Conservation (phyloP, 352 stramenopile species). For the Globisporangium cystogenes region DNA sequence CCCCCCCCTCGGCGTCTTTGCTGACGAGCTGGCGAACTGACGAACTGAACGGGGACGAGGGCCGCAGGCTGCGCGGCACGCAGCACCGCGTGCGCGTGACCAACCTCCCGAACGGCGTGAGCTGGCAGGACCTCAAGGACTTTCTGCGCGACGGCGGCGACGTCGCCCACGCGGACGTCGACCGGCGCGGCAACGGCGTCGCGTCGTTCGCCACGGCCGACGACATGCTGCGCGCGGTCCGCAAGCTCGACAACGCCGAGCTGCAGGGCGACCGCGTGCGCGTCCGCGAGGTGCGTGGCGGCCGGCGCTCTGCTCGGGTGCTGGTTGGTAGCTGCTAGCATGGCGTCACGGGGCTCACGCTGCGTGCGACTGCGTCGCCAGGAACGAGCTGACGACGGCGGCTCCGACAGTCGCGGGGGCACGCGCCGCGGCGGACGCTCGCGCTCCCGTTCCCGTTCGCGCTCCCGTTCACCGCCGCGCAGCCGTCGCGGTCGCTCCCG, state of each 20-base stretch:
- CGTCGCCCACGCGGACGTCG: slow-evolving; percentile 60
- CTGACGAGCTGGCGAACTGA: not conserved
- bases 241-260: slow-evolving; percentile 39
- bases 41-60: not conserved
- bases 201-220: slow-evolving; percentile 60
- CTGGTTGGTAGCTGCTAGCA: no score
- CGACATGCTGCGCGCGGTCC: slow-evolving; percentile 51
- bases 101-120: slow-evolving; percentile 38
- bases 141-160: slow-evolving; percentile 52
- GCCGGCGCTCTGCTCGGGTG: no score
- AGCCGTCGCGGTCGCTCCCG: slow-evolving; percentile 5
- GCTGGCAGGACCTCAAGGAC: slow-evolving; percentile 62
- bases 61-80: slow-evolving; percentile 31
- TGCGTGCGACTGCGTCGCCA: not conserved
- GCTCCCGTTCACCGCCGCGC: slow-evolving; percentile 5
- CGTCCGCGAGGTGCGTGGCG: slow-evolving; percentile 24
- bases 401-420: no score
- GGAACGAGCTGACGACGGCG: slow-evolving; percentile 8
- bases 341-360: no score
- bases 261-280: slow-evolving; percentile 42
- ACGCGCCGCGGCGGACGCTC: no score
- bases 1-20: no score
- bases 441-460: slow-evolving; percentile 11
- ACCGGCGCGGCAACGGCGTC: slow-evolving; percentile 51
- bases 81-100: slow-evolving; percentile 47